These are phyloP conservation scores for Mycosarcoma mackinlayi DNA, from an alignment of 1,284 basidiomycete species.

Conservation along the genomic window DNA sequence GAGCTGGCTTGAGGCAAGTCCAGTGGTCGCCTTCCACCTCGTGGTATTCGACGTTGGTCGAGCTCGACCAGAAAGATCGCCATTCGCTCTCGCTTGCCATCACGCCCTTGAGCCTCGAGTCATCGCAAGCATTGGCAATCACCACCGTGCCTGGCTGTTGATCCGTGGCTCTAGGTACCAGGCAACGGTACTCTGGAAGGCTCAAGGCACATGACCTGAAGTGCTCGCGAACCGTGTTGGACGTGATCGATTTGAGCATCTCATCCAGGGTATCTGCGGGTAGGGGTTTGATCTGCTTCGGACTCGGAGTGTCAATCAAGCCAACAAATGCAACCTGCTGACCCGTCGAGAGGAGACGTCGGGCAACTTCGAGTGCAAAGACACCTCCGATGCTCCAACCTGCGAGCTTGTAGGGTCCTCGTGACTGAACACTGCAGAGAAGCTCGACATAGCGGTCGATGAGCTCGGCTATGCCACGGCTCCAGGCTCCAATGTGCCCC, in stretches of 20 bases:
- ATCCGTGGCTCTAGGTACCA: constrained; percentile 11
- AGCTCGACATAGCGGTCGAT: constrained; percentile 38
- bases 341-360: constrained; percentile 29
- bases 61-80: constrained; percentile 24
- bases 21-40: constrained; percentile 39
- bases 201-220: constrained; percentile 43
- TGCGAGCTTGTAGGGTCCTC: constrained; percentile 34
- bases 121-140: constrained; percentile 25
- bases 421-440: constrained; percentile 21
- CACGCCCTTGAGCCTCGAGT: constrained; percentile 22
- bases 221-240: constrained; percentile 36
- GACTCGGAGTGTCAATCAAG: constrained; percentile 41
- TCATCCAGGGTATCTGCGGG: constrained; percentile 31
- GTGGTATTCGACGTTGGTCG: constrained; percentile 8
- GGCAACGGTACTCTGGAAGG: constrained; percentile 31
- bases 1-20: constrained; percentile 30
- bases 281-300: constrained; percentile 33
- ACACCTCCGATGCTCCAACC: constrained; percentile 55
- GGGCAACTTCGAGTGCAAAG: constrained; percentile 38
- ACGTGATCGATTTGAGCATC: constrained; percentile 28
- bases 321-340: constrained; percentile 28
- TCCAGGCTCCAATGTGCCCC: constrained; percentile 31
- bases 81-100: constrained; percentile 31
- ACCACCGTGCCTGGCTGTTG: constrained; percentile 12
- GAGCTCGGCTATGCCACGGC: constrained; percentile 40